Evolutionary conservation across 345 rosid species (phyloP).

Genomic region (Ceriops decandra): DNA sequence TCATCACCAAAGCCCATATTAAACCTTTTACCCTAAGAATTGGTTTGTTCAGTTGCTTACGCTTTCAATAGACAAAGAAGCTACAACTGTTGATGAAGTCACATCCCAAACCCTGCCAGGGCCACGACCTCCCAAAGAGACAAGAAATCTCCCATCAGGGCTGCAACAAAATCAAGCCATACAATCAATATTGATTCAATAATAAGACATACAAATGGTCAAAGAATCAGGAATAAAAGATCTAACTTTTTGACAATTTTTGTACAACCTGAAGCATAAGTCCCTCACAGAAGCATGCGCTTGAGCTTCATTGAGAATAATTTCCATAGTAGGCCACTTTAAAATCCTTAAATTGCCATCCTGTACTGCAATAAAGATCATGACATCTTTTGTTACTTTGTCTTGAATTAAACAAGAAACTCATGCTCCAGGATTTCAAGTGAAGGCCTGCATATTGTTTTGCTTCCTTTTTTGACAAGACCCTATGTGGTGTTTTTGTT

Average conservation of each 20-base stretch:
- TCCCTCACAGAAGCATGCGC: conserved; percentile 64
- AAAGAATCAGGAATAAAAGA: conserved; percentile 9
- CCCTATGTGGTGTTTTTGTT: no score
- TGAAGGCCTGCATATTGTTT: no score
- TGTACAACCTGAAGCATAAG: conserved; percentile 70
- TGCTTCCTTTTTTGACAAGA: no score
- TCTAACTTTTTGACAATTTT: conserved; percentile 5
- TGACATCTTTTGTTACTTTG: conserved; percentile 20
- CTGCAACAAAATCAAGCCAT: conserved; percentile 37
- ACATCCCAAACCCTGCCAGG: conserved; percentile 91
- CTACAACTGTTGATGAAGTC: conserved; percentile 44
- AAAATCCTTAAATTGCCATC: conserved; percentile 83
- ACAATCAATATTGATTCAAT: conserved; percentile 6
- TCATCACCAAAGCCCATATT: neutral
- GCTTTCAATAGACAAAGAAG: conserved; percentile 61
- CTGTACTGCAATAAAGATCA: conserved; percentile 64
- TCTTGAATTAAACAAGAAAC: neutral
- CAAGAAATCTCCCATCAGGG: conserved; percentile 75
- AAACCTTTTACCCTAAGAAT: no score
- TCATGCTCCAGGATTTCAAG: no score
- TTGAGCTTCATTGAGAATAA: conserved; percentile 52
- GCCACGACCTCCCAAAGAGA: conserved; percentile 61
- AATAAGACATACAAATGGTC: conserved; percentile 7
- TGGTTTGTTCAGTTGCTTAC: conserved; percentile 32
- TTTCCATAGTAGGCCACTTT: conserved; percentile 88